These are phyloP conservation scores for Kazachstania viticola DNA, from an alignment of 805 yeast species.

Conservation along the genomic window DNA sequence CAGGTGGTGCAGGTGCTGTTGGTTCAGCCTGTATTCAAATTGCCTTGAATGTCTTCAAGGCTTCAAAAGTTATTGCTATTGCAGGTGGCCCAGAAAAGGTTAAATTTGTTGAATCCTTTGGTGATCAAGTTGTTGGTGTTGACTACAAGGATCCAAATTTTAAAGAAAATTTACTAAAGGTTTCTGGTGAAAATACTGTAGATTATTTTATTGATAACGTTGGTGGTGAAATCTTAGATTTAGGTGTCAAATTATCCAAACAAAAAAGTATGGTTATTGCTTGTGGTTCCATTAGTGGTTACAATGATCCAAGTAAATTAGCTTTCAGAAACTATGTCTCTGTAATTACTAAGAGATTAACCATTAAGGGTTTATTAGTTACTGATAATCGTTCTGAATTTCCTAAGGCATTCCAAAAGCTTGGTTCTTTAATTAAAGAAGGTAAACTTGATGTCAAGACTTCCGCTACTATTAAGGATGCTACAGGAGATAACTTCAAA, in stretches of 20 bases:
- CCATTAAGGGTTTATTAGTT: constrained; percentile 42
- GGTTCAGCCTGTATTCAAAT: constrained; percentile 49
- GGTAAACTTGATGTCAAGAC: constrained; percentile 33
- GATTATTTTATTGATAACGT: constrained; percentile 52
- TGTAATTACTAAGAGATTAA: constrained; percentile 40
- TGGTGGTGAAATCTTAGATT: constrained; percentile 47
- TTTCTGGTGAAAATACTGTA: constrained; percentile 35
- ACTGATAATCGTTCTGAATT: constrained; percentile 32
- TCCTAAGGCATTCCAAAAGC: constrained; percentile 28
- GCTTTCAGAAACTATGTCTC: constrained; percentile 31
- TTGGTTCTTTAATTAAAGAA: constrained; percentile 28
- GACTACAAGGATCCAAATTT: constrained; percentile 40
- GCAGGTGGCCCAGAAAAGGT: constrained; percentile 50
- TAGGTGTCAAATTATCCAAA: constrained; percentile 28
- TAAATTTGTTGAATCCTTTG: constrained; percentile 40
- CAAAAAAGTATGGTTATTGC: constrained; percentile 37
- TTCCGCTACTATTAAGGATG: constrained; percentile 32
- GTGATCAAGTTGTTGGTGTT: constrained; percentile 39
- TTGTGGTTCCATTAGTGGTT: constrained; percentile 56
- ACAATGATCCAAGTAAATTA: constrained; percentile 32
- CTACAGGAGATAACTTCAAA: constrained; percentile 31
- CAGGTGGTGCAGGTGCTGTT: constrained; percentile 71
- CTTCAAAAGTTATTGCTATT: constrained; percentile 46
- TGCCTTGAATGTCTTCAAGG: constrained; percentile 41
- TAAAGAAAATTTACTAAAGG: constrained; percentile 24